Conservation (phyloP, 2,329 filamentous ascomycete species). For the Arthrobotrys conoides region DNA sequence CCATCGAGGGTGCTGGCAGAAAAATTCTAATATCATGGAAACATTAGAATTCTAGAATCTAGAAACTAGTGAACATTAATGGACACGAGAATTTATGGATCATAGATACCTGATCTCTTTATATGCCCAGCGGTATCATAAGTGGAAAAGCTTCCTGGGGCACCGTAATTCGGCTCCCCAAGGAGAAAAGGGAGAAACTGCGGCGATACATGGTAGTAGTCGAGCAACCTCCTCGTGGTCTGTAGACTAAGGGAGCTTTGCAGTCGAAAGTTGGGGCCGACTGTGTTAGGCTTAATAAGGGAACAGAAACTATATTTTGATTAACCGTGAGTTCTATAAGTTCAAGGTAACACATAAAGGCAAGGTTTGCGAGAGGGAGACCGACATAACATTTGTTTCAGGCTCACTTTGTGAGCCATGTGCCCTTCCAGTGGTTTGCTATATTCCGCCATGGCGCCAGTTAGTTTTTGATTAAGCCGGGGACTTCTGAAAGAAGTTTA, state of each 20-base stretch:
- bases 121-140: no score
- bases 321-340: background rate
- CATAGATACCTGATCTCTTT: background rate
- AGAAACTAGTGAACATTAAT: no score
- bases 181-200: constrained; percentile 25
- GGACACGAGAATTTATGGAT: background rate
- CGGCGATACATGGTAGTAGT: constrained; percentile 18
- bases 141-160: constrained; percentile 8
- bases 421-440: constrained; percentile 13
- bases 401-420: background rate
- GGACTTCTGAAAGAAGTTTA: background rate
- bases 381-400: constrained; percentile 18
- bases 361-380: background rate
- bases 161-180: constrained; percentile 17
- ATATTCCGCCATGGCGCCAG: background rate
- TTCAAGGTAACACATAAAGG: background rate
- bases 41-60: background rate
- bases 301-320: constrained; percentile 3
- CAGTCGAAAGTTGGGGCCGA: constrained; percentile 19
- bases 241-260: constrained; percentile 9
- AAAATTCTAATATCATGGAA: constrained; percentile 23
- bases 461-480: background rate
- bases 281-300: background rate
- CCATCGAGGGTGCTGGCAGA: constrained; percentile 37
- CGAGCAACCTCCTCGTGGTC: background rate